These are phyloP conservation scores for Chaetomium cochliodes DNA, from an alignment of 495 filamentous ascomycete genomes.

Conservation along the genomic window DNA sequence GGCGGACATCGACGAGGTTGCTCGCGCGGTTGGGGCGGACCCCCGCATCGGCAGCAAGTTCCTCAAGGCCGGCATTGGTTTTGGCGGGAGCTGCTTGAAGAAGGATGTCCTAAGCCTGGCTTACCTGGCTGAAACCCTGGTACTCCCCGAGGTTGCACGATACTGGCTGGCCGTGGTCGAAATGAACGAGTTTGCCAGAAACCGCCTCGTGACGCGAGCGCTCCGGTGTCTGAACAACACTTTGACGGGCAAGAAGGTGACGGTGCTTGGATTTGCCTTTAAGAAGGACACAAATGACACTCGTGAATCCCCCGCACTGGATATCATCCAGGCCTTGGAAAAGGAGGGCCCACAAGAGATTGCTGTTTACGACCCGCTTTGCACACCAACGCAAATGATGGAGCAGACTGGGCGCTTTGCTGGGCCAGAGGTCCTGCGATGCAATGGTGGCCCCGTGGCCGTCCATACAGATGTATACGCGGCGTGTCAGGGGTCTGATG, in stretches of 20 bases:
- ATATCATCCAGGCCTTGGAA: not conserved
- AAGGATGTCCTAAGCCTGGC: conserved; percentile 7
- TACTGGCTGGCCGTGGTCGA: conserved; percentile 8
- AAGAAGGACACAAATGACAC: conserved; percentile 12
- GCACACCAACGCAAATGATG: not conserved
- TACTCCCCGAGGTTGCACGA: conserved; percentile 1
- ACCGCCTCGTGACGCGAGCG: not conserved
- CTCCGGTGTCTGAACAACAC: conserved; percentile 4
- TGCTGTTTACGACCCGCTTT: conserved; percentile 3
- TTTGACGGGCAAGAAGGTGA: conserved; percentile 4
- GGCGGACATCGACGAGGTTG: conserved; percentile 11
- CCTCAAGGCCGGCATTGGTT: conserved; percentile 8
- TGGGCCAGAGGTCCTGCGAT: not conserved
- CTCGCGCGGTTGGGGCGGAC: not conserved
- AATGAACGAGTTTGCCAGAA: conserved; percentile 9
- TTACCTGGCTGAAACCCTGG: conserved; percentile 6
- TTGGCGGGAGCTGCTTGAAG: conserved; percentile 11
- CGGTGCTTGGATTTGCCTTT: not conserved
- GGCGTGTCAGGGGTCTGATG: not conserved
- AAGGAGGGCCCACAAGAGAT: not conserved
- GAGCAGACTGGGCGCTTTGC: not conserved
- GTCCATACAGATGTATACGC: conserved; percentile 5
- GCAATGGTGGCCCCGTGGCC: not conserved
- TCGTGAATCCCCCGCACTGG: conserved; percentile 1
- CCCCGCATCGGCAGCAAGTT: conserved; percentile 13